Evolutionary conservation across 2,329 filamentous ascomycete genomes (phyloP).

Genomic region (Xylaria sp.): DNA sequence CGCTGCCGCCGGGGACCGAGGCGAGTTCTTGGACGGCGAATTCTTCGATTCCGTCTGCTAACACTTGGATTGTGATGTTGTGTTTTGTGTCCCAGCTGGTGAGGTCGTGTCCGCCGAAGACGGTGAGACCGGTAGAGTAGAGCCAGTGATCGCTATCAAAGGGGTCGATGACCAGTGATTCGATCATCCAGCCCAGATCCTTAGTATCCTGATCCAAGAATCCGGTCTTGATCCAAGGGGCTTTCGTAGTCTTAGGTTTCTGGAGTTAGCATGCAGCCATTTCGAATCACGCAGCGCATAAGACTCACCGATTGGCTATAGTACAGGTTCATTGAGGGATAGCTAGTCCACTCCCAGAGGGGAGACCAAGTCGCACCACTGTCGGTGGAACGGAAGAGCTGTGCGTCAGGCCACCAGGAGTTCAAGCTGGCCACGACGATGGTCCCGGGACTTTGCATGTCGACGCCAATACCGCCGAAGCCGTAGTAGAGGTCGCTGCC

Average conservation of each 20-base stretch:
- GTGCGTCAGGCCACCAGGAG: slow-evolving; percentile 69
- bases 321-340: slow-evolving; percentile 58
- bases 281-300: background rate
- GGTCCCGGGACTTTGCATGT: slow-evolving; percentile 65
- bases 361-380: slow-evolving; percentile 65
- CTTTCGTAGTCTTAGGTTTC: slow-evolving; percentile 53
- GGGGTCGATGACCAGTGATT: slow-evolving; percentile 67
- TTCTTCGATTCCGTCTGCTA: slow-evolving; percentile 67
- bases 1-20: slow-evolving; percentile 61
- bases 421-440: slow-evolving; percentile 68
- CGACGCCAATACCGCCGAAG: slow-evolving; percentile 66
- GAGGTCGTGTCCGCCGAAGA: slow-evolving; percentile 66
- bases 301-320: slow-evolving; percentile 57
- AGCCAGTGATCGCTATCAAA: slow-evolving; percentile 70
- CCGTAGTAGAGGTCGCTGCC: slow-evolving; percentile 62
- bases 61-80: slow-evolving; percentile 61
- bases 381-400: slow-evolving; percentile 66
- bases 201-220: slow-evolving; percentile 61
- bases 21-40: slow-evolving; percentile 62
- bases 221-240: slow-evolving; percentile 65
- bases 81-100: slow-evolving; percentile 62
- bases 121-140: slow-evolving; percentile 68
- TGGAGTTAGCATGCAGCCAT: slow-evolving; percentile 12
- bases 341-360: slow-evolving; percentile 63
- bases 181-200: slow-evolving; percentile 71